Base-by-base conservation (phyloP, 495 filamentous ascomycete species). In the Xylaria cubensis region DNA sequence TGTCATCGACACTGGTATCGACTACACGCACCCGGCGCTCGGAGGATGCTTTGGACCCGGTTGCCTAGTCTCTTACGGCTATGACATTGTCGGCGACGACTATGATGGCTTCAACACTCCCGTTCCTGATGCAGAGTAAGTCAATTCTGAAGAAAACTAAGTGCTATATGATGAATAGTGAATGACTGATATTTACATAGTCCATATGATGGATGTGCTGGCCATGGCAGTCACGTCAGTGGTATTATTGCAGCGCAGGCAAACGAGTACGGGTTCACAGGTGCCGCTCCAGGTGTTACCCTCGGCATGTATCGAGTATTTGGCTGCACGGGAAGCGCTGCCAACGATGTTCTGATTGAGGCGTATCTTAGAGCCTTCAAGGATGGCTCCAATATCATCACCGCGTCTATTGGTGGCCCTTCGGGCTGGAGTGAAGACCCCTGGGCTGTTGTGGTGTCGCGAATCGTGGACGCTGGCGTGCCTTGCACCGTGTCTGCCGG, bases 321-420 rank as follows among this genome's bases (percentile, higher is more conserved):
- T 67, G 87, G 87, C 67, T 88, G 86, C 78, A 69, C 66, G 17
- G 81, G 82, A 42, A 75, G 81, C 39, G 85, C 84, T 32, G 81
- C 78, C 46, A 86, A 87, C 70, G 87, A 89, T 75, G 81, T 87
- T 21, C 75, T 90, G 74, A 87, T 88, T 39, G 81, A 81, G 15
- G 88, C 88, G 7, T 89, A 88, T 72, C 83, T 86, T 75, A 81
- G 80, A 79, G 88, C 88, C 5, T 89, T 84, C 71, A 84, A 89
- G 74, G 87, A 80, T 55, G 87, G 87, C 15, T 86, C 84, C 39
- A 87, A 90, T 75, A 84, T 90, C 73, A 90, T 90, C 74, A 87
- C 88, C 34, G 86, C 86, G 13, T 89, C 87, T 7, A 85, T 90
- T 59, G 88, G 88, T n/a, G 84, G 83, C 0, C 78, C 86, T 29